Evolutionary conservation across 306 rosid species (phyloP).

Genomic region (Spatholobus suberectus): DNA sequence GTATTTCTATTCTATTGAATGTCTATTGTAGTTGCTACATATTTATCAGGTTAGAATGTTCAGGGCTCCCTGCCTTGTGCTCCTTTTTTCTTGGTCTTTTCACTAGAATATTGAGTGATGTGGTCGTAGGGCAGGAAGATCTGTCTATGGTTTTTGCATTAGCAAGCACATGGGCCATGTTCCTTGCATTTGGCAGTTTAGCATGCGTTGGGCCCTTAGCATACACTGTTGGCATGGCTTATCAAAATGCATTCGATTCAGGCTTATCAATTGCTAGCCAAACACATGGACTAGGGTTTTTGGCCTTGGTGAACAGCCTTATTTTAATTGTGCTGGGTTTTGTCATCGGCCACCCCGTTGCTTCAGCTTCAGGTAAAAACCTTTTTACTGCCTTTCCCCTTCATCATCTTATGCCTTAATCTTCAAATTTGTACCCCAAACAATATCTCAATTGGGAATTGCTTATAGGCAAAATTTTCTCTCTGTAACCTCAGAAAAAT

Average conservation of each 20-base stretch:
- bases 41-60: conserved; percentile 31
- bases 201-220: conserved; percentile 69
- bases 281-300: conserved; percentile 50
- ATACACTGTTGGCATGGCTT: conserved; percentile 61
- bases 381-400: conserved; percentile 8
- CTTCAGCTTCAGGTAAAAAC: conserved; percentile 77
- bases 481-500: neutral
- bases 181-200: conserved; percentile 78
- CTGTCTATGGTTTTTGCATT: conserved; percentile 81
- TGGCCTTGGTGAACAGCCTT: conserved; percentile 58
- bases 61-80: neutral
- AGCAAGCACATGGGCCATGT: conserved; percentile 77
- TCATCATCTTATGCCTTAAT: conserved; percentile 10
- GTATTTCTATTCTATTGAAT: neutral
- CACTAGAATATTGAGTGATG: conserved; percentile 72
- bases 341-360: conserved; percentile 73
- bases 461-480: neutral
- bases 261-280: conserved; percentile 56
- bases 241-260: conserved; percentile 60
- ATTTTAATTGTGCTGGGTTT: conserved; percentile 65
- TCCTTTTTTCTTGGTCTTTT: conserved; percentile 31
- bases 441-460: conserved; percentile 1
- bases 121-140: conserved; percentile 99
- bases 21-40: conserved; percentile 13
- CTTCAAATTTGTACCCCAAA: conserved; percentile 6